phyloP scores from a whole-genome alignment of 768 basidiomycete species.

The Polyporus arcularius region DNA sequence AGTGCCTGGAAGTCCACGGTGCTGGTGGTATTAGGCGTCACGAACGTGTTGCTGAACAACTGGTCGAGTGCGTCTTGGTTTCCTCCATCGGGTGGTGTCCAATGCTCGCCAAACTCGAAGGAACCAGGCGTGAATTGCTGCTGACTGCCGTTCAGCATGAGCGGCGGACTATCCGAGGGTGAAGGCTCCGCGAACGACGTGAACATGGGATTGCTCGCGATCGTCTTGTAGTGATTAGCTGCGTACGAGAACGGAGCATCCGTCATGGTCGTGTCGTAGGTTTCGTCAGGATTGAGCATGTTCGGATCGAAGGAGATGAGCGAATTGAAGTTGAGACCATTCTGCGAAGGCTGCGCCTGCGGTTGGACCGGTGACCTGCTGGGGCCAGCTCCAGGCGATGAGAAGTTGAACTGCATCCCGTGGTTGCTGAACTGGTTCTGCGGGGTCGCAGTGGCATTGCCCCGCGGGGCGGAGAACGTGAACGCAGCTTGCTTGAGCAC shows the following conservation, averaged over 20 bases:
- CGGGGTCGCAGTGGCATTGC: slow-evolving; percentile 25
- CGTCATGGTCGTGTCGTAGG: slow-evolving; percentile 54
- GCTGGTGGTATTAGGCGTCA: slow-evolving; percentile 29
- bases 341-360: slow-evolving; percentile 17
- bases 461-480: slow-evolving; percentile 76
- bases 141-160: slow-evolving; percentile 16
- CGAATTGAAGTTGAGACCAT: slow-evolving; percentile 49
- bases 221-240: slow-evolving; percentile 67
- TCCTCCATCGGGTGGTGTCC: slow-evolving; percentile 34
- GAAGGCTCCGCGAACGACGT: slow-evolving; percentile 69
- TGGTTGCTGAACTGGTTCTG: slow-evolving; percentile 17
- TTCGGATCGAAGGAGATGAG: slow-evolving; percentile 71
- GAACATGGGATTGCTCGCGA: slow-evolving; percentile 82
- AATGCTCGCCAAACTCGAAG: slow-evolving; percentile 27
- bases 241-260: slow-evolving; percentile 52
- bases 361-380: slow-evolving; percentile 21
- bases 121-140: slow-evolving; percentile 14
- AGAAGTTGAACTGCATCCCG: slow-evolving; percentile 24
- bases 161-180: slow-evolving; percentile 24
- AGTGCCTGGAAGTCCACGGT: slow-evolving; percentile 36
- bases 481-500: slow-evolving; percentile 79
- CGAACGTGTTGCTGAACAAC: slow-evolving; percentile 44
- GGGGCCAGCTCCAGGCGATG: slow-evolving; percentile 29
- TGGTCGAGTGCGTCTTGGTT: slow-evolving; percentile 43
- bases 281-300: slow-evolving; percentile 67